Conservation (phyloP, 2,329 filamentous ascomycete species). For the Herpomyces periplanetae region DNA sequence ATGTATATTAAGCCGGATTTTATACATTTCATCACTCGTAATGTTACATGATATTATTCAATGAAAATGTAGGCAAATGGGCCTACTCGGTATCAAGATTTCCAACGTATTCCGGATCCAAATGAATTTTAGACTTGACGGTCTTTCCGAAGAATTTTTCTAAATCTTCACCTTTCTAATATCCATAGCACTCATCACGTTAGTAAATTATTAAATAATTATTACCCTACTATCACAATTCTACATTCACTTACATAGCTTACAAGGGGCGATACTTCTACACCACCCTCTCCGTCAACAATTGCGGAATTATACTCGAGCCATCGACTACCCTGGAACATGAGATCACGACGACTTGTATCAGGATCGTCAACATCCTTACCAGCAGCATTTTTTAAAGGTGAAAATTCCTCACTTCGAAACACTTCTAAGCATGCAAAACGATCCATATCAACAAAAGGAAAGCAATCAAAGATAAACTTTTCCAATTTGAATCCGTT, state of each 20-base stretch:
- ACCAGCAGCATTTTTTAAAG: conserved; percentile 57
- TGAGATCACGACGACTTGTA: conserved; percentile 61
- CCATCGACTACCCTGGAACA: conserved; percentile 64
- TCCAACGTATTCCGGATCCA: too few species aligned
- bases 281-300: conserved; percentile 27
- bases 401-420: conserved; percentile 90
- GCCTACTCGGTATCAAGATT: too few species aligned
- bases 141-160: too few species aligned
- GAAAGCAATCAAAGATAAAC: conserved; percentile 96
- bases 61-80: too few species aligned
- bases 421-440: conserved; percentile 88
- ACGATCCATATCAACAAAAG: conserved; percentile 40
- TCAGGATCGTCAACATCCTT: conserved; percentile 74
- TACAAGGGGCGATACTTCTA: conserved; percentile 67
- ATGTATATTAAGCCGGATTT: too few species aligned
- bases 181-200: too few species aligned
- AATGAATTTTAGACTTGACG: too few species aligned
- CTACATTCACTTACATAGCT: conserved; percentile 95
- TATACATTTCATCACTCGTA: too few species aligned
- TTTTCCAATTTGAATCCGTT: conserved; percentile 98
- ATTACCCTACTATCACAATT: too few species aligned
- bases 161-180: too few species aligned
- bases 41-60: too few species aligned
- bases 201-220: too few species aligned
- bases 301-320: conserved; percentile 32